Conservation (phyloP, 768 basidiomycete genomes). For the Postia placenta region DNA sequence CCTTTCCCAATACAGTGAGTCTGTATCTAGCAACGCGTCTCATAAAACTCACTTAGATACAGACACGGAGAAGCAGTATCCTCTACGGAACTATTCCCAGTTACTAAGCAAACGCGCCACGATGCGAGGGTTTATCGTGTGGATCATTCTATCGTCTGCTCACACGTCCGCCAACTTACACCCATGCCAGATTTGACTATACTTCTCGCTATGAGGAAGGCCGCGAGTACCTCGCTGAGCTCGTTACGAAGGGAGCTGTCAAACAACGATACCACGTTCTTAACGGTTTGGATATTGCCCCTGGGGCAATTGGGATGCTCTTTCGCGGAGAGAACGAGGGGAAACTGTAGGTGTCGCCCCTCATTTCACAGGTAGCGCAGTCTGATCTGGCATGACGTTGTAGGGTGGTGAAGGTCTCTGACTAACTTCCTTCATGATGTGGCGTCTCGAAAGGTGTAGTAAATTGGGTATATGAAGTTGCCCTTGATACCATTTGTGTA, state of each 20-base stretch:
- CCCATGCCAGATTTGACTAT: constrained; percentile 66
- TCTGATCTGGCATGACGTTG: too few species aligned
- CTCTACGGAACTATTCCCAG: neutral
- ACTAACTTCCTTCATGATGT: too few species aligned
- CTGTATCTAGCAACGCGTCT: neutral
- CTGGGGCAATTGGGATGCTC: constrained; percentile 58
- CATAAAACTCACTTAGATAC: neutral
- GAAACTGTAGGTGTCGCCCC: constrained; percentile 46
- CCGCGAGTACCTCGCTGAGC: constrained; percentile 46
- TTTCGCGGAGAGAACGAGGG: constrained; percentile 76
- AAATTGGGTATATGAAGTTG: too few species aligned
- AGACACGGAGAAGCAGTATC: neutral
- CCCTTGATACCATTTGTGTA: too few species aligned
- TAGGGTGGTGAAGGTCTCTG: too few species aligned
- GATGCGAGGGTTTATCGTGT: constrained; percentile 83
- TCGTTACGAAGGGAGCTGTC: constrained; percentile 63
- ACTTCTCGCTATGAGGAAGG: constrained; percentile 50
- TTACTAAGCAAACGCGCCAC: constrained; percentile 61
- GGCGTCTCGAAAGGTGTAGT: too few species aligned
- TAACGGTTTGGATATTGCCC: constrained; percentile 68
- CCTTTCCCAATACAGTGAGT: constrained; percentile 78
- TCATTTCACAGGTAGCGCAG: too few species aligned
- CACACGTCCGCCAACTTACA: neutral
- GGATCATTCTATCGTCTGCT: constrained; percentile 17
- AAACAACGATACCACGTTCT: constrained; percentile 78